Evolutionary conservation across 768 basidiomycete genomes (phyloP).

Genomic region (Mycena maculata): DNA sequence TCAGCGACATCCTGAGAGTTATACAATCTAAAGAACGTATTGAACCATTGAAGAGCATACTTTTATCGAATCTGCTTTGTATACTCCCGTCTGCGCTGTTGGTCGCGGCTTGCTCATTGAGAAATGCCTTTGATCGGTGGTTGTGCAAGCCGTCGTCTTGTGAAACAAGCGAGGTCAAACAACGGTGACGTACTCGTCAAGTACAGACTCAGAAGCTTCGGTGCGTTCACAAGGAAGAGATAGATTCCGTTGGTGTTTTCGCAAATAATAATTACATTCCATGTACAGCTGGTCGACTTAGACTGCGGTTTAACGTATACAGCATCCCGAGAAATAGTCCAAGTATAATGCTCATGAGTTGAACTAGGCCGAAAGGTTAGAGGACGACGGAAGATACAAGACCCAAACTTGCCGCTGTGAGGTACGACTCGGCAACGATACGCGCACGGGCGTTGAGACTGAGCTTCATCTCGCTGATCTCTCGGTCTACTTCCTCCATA

Average conservation of each 20-base stretch:
- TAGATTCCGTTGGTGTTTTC: too few relatives aligned
- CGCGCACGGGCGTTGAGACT: slow-evolving; percentile 95
- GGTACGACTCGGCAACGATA: slow-evolving; percentile 96
- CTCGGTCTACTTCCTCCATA: slow-evolving; percentile 99
- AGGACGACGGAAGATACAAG: not conserved
- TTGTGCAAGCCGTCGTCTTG: not conserved
- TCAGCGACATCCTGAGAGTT: slow-evolving; percentile 87
- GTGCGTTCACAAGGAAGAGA: too few relatives aligned
- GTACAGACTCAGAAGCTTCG: too few relatives aligned
- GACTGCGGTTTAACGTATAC: slow-evolving; percentile 22
- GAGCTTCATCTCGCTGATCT: slow-evolving; percentile 99
- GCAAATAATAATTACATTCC: slow-evolving; percentile 32
- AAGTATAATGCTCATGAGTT: slow-evolving; percentile 45
- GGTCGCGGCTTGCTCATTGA: slow-evolving; percentile 30
- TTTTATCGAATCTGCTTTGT: slow-evolving; percentile 73
- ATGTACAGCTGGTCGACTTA: slow-evolving; percentile 28
- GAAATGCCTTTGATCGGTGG: not conserved
- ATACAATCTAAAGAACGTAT: slow-evolving; percentile 20
- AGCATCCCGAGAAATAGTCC: slow-evolving; percentile 20
- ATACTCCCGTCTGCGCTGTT: slow-evolving; percentile 63
- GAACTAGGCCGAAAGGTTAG: slow-evolving; percentile 44
- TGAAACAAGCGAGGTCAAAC: not conserved
- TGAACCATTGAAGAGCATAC: slow-evolving; percentile 47
- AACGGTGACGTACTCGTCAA: not conserved
- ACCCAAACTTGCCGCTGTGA: slow-evolving; percentile 77